A percentile compares a stretch with the other conserved stretches of the same genome.
Conservation (phyloP, 2,329 filamentous ascomycete genomes). For the Moelleriella libera region DNA sequence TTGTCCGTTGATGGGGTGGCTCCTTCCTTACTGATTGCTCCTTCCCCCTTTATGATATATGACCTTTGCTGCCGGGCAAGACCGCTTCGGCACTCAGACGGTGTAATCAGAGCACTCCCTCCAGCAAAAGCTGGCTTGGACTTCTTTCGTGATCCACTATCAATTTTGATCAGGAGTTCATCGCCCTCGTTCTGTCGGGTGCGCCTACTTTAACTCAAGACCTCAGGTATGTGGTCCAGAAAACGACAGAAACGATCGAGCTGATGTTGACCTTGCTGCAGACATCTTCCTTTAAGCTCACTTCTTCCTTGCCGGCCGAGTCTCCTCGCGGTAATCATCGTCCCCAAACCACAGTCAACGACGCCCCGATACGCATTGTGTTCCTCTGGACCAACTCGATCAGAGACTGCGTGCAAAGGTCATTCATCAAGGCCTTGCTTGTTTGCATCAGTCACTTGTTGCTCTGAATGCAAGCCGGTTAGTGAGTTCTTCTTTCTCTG, state of each 20-base stretch:
- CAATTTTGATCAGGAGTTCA: background rate
- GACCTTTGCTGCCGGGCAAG: background rate
- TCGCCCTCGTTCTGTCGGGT: background rate
- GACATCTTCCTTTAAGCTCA: conserved; percentile 2
- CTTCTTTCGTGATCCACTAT: background rate
- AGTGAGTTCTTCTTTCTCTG: conserved; percentile 14
- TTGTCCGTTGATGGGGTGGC: background rate
- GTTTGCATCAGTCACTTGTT: conserved; percentile 21
- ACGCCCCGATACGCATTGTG: conserved; percentile 4
- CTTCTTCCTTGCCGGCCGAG: conserved; percentile 2
- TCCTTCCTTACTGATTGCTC: background rate
- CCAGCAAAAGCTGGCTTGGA: background rate
- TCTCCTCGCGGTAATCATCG: conserved; percentile 4
- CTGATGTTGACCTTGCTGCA: background rate
- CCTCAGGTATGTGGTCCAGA: conserved; percentile 1
- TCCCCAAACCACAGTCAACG: conserved; percentile 4
- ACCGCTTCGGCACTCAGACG: background rate
- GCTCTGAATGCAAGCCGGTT: conserved; percentile 13
- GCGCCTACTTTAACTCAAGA: conserved; percentile 2
- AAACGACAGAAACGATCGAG: background rate
- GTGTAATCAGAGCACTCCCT: background rate
- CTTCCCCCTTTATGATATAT: background rate
- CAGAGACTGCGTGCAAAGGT: conserved; percentile 10
- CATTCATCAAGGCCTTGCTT: conserved; percentile 18
- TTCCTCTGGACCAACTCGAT: conserved; percentile 1